Percentiles rank a stretch among this genome's conserved stretches.
These are phyloP conservation scores for Tillandsia fasciculata DNA, from an alignment of 176 grass and related monocot genomes.

Conservation along the genomic window DNA sequence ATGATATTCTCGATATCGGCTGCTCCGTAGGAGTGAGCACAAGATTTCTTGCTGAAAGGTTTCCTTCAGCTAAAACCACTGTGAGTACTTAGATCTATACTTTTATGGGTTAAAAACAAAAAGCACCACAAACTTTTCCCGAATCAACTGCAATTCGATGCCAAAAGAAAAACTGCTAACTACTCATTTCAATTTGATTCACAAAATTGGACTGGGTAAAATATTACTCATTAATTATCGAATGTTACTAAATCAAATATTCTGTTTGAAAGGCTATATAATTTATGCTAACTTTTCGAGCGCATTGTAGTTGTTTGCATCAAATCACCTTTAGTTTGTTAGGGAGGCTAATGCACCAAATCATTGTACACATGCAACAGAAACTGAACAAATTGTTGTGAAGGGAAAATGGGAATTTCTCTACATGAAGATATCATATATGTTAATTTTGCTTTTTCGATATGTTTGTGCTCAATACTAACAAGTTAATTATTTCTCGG, in stretches of 20 bases:
- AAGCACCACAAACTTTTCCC: neutral
- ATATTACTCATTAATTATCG: too few relatives aligned
- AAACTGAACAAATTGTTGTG: too few relatives aligned
- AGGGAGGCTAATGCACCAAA: too few relatives aligned
- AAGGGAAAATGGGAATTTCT: too few relatives aligned
- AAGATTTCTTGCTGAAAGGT: slow-evolving; percentile 57
- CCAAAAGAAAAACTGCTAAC: neutral
- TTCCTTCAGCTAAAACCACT: slow-evolving; percentile 52
- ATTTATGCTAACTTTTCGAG: neutral
- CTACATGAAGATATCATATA: too few relatives aligned
- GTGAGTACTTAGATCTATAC: slow-evolving; percentile 24
- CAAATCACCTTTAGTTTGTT: too few relatives aligned
- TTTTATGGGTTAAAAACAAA: neutral
- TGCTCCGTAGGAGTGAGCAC: slow-evolving; percentile 89
- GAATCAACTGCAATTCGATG: neutral
- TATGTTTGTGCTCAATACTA: too few relatives aligned
- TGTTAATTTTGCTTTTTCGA: too few relatives aligned
- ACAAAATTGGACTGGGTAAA: too few relatives aligned
- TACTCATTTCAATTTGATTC: neutral
- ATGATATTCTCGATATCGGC: slow-evolving; percentile 65
- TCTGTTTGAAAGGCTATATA: neutral
- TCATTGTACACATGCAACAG: too few relatives aligned
- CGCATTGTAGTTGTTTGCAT: too few relatives aligned
- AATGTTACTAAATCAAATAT: neutral
- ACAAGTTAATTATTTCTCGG: too few relatives aligned